These are phyloP conservation scores for Chalciporus sphaerocephalus DNA, from an alignment of 768 basidiomycete species.

Conservation along the genomic window DNA sequence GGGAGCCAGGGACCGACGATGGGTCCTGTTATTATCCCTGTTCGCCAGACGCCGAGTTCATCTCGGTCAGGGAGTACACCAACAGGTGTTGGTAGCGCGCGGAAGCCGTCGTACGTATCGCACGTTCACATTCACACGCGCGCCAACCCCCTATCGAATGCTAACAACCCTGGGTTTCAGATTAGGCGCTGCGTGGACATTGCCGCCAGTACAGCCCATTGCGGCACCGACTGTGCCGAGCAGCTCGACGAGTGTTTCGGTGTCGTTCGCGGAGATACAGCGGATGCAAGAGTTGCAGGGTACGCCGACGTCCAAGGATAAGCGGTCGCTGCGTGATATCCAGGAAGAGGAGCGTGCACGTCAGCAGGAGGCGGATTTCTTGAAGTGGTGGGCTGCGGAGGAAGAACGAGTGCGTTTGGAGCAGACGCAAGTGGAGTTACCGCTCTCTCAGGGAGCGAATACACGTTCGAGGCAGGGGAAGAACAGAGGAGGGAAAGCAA, in stretches of 20 bases:
- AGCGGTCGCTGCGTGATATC: constrained; percentile 71
- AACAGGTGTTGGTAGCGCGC: constrained; percentile 18
- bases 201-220: constrained; percentile 48
- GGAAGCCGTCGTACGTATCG: constrained; percentile 48
- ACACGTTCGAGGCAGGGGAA: neutral
- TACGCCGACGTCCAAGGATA: constrained; percentile 40
- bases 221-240: constrained; percentile 27
- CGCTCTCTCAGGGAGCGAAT: neutral
- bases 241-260: constrained; percentile 43
- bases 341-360: constrained; percentile 76
- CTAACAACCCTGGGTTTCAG: constrained; percentile 6
- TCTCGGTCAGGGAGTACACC: constrained; percentile 20
- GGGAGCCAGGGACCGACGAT: constrained; percentile 31
- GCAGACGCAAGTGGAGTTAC: neutral
- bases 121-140: neutral
- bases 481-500: constrained; percentile 3
- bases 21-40: constrained; percentile 64
- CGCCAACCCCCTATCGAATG: constrained; percentile 1
- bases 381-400: constrained; percentile 87
- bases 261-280: constrained; percentile 85
- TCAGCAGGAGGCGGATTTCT: constrained; percentile 71
- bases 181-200: constrained; percentile 57
- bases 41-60: constrained; percentile 39
- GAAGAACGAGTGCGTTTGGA: constrained; percentile 57
- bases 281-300: constrained; percentile 62